A percentile compares a stretch with the other conserved stretches of the same genome.
These are phyloP conservation scores for Yamadazyma akitaensis DNA, from an alignment of 805 yeast species.

Conservation along the genomic window DNA sequence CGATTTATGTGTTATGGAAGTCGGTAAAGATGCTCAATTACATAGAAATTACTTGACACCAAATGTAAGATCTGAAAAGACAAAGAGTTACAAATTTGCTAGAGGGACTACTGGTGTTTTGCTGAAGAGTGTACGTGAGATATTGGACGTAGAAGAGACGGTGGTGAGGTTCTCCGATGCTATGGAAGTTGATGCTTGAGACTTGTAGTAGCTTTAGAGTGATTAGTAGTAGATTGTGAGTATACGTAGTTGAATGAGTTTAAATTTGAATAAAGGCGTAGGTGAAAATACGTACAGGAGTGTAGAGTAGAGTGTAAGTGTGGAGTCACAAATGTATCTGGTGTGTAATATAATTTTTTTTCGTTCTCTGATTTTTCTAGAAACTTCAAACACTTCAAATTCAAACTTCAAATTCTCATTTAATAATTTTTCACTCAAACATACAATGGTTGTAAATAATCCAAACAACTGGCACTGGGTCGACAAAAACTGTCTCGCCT, in stretches of 20 bases:
- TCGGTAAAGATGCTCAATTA: slow-evolving; percentile 81
- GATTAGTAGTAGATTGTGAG: background rate
- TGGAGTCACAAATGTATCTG: too few relatives aligned
- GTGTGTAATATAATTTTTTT: too few relatives aligned
- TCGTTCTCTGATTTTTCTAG: background rate
- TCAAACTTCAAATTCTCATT: background rate
- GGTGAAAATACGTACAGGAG: too few relatives aligned
- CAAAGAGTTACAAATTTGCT: slow-evolving; percentile 76
- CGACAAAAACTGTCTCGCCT: slow-evolving; percentile 90
- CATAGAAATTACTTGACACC: slow-evolving; percentile 89
- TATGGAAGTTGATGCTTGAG: slow-evolving; percentile 42
- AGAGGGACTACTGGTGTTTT: slow-evolving; percentile 94
- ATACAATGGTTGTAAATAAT: slow-evolving; percentile 83
- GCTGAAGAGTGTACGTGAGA: slow-evolving; percentile 59
- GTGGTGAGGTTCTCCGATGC: slow-evolving; percentile 42
- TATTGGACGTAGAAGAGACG: slow-evolving; percentile 69
- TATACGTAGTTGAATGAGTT: background rate
- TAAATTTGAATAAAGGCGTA: too few relatives aligned
- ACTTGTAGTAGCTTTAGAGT: background rate
- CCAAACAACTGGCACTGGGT: slow-evolving; percentile 99
- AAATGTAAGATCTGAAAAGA: slow-evolving; percentile 79
- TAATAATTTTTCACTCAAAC: background rate
- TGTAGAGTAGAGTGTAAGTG: too few relatives aligned
- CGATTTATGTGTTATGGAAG: slow-evolving; percentile 95
- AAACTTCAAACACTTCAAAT: background rate